Conservation (phyloP, 352 stramenopile genomes). For the Thalassiosira livingstoniorum region DNA sequence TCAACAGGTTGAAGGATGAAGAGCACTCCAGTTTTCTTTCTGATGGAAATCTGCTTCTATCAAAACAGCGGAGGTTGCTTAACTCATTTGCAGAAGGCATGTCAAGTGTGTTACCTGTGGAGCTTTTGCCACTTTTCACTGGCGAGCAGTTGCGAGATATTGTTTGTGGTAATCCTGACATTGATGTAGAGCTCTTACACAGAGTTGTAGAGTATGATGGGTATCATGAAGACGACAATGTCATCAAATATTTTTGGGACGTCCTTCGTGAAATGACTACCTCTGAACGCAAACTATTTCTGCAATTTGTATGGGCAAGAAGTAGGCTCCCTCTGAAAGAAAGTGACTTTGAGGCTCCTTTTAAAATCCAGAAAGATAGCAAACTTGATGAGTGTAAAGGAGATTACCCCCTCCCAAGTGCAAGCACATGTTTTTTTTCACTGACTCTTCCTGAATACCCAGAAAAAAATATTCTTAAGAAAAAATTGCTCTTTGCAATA, state of each 20-base stretch:
- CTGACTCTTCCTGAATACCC: constrained; percentile 95
- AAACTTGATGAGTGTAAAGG: constrained; percentile 68
- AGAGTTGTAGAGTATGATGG: constrained; percentile 97
- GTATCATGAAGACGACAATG: constrained; percentile 90
- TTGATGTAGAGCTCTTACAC: constrained; percentile 96
- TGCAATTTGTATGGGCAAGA: constrained; percentile 98
- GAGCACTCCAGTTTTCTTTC: constrained; percentile 17
- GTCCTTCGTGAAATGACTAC: constrained; percentile 95
- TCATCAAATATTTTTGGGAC: constrained; percentile 96
- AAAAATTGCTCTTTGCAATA: constrained; percentile 86
- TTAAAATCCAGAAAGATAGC: constrained; percentile 86
- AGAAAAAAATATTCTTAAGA: constrained; percentile 73
- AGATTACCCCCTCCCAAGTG: constrained; percentile 93
- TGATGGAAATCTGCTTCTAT: constrained; percentile 57
- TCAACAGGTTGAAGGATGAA: constrained; percentile 30
- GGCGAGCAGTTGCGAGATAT: constrained; percentile 94
- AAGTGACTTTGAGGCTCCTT: constrained; percentile 94
- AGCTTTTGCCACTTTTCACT: constrained; percentile 96
- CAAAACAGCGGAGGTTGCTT: constrained; percentile 79
- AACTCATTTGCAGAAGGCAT: constrained; percentile 89
- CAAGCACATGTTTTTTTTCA: constrained; percentile 99
- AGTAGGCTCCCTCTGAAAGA: constrained; percentile 96
- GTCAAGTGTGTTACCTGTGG: constrained; percentile 94
- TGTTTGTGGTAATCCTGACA: constrained; percentile 94
- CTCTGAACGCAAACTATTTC: constrained; percentile 94